These are phyloP conservation scores for Penicillium oxalicum DNA, from an alignment of 2,329 filamentous ascomycete genomes.

Conservation along the genomic window DNA sequence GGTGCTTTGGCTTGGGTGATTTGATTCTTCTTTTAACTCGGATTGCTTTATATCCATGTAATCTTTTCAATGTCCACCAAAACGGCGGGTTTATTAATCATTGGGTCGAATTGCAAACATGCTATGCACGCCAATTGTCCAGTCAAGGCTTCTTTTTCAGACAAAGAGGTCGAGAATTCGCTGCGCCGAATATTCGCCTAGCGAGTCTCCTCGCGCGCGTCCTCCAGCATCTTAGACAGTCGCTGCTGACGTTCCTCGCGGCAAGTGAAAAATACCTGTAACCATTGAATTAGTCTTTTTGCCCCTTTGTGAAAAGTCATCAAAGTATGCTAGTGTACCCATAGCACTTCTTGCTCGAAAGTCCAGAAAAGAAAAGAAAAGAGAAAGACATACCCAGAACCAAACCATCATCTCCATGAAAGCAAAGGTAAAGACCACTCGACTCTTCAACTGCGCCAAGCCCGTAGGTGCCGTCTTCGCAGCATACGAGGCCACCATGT, in stretches of 20 bases:
- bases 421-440: conserved; percentile 75
- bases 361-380: neutral
- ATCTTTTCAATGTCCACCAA: neutral
- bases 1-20: no score
- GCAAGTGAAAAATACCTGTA: conserved; percentile 31
- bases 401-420: conserved; percentile 79
- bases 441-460: conserved; percentile 70
- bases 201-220: conserved; percentile 12
- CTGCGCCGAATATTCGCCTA: neutral
- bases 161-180: no score
- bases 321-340: no score
- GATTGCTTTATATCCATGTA: conserved; percentile 2
- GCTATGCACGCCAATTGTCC: no score
- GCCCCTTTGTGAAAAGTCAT: no score
- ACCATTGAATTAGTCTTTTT: conserved; percentile 6
- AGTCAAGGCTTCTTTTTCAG: no score
- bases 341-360: no score
- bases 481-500: conserved; percentile 17
- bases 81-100: no score
- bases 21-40: neutral
- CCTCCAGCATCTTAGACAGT: conserved; percentile 20
- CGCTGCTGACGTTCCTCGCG: conserved; percentile 34
- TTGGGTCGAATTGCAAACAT: no score
- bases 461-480: conserved; percentile 26
- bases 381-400: conserved; percentile 63